These are phyloP conservation scores for Cairneyella variabilis DNA, from an alignment of 495 filamentous ascomycete genomes.

Conservation along the genomic window DNA sequence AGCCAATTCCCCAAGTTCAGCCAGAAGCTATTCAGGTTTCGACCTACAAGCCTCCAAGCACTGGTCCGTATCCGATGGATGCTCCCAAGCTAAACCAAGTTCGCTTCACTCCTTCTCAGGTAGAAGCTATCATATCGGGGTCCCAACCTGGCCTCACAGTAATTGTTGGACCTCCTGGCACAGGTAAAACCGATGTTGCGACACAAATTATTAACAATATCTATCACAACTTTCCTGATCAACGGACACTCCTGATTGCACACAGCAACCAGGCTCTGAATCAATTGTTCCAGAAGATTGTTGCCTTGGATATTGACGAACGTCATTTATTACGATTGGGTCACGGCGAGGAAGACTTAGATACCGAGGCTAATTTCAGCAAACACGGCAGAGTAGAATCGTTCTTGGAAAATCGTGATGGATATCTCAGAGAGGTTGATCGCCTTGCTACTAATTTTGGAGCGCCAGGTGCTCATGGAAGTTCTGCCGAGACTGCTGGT, in stretches of 20 bases:
- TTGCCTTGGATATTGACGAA: constrained; percentile 89
- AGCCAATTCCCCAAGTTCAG: constrained; percentile 51
- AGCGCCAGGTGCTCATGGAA: constrained; percentile 87
- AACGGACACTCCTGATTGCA: constrained; percentile 89
- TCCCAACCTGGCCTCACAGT: constrained; percentile 93
- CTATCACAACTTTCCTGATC: constrained; percentile 93
- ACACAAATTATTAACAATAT: constrained; percentile 99
- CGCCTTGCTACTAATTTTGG: constrained; percentile 77
- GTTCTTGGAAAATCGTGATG: constrained; percentile 83
- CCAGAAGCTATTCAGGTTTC: constrained; percentile 73
- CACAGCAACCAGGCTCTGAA: constrained; percentile 98
- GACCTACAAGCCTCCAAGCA: constrained; percentile 87
- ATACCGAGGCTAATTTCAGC: constrained; percentile 83
- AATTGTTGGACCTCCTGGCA: constrained; percentile 93
- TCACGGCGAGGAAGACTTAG: constrained; percentile 91
- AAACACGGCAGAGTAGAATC: constrained; percentile 95
- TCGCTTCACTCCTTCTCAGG: constrained; percentile 86
- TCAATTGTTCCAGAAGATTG: constrained; percentile 98
- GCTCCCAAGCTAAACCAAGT: constrained; percentile 77
- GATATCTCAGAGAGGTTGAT: constrained; percentile 79
- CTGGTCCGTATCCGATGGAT: constrained; percentile 88
- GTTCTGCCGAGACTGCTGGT: constrained; percentile 91
- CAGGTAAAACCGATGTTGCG: constrained; percentile 96
- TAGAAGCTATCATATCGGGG: constrained; percentile 89
- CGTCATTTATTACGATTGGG: constrained; percentile 90